phyloP scores from a whole-genome alignment of 2,329 filamentous ascomycete genomes.

The Arthrobotrys conoides region DNA sequence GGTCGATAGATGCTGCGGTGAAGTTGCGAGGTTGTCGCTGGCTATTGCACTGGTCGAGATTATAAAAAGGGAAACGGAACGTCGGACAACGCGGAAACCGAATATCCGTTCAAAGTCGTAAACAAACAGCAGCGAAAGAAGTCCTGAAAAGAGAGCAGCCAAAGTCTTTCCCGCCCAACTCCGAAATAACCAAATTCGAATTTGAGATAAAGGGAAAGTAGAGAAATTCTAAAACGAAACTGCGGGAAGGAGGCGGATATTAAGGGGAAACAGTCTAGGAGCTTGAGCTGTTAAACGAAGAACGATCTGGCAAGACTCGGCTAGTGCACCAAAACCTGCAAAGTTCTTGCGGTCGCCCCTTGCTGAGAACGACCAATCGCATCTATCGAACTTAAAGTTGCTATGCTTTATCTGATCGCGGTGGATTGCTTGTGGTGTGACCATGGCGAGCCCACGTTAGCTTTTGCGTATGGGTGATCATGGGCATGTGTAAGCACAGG shows the following conservation, averaged over 20 bases:
- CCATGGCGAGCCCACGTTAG: conserved; percentile 53
- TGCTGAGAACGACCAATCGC: conserved; percentile 39
- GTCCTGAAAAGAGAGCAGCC: conserved; percentile 3
- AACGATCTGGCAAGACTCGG: conserved; percentile 58
- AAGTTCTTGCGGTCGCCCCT: conserved; percentile 30
- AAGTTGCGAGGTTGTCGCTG: conserved; percentile 15
- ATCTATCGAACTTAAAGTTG: conserved; percentile 4
- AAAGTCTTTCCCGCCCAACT: conserved; percentile 43
- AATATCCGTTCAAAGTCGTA: conserved; percentile 20
- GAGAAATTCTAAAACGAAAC: not conserved
- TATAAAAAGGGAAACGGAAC: conserved; percentile 37
- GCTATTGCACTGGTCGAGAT: not conserved
- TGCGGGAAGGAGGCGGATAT: conserved; percentile 36
- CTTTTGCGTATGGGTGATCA: conserved; percentile 27
- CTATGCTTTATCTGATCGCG: conserved; percentile 48
- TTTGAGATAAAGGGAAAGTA: conserved; percentile 9
- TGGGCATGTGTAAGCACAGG: conserved; percentile 18
- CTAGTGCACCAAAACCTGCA: conserved; percentile 43
- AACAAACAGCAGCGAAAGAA: conserved; percentile 10
- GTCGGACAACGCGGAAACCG: conserved; percentile 56
- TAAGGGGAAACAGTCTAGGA: conserved; percentile 41
- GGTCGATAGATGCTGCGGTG: not conserved
- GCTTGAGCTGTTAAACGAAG: conserved; percentile 32
- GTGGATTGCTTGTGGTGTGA: conserved; percentile 56
- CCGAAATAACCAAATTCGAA: conserved; percentile 16